phyloP scores from a whole-genome alignment of 148 eudicot genomes.

The Spergularia marina region DNA sequence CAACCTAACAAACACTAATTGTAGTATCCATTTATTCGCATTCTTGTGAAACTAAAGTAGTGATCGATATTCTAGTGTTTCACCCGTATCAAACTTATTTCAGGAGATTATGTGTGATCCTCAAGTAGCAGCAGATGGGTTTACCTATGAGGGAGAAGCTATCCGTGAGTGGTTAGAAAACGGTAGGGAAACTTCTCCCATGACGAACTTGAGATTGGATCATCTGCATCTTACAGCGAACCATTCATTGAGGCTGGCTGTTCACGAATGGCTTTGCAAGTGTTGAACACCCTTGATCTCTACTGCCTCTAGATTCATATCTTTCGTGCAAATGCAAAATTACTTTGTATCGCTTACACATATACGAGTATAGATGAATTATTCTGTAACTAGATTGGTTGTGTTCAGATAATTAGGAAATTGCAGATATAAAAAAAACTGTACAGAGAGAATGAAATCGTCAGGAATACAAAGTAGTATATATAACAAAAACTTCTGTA shows the following conservation, averaged over 20 bases:
- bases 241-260: conserved; percentile 56
- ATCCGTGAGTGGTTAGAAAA: conserved; percentile 62
- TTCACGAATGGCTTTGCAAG: conserved; percentile 84
- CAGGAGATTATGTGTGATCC: conserved; percentile 93
- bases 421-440: background rate
- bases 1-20: too few relatives aligned
- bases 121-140: conserved; percentile 86
- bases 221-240: conserved; percentile 74
- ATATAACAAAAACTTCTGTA: background rate
- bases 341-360: background rate
- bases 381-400: background rate
- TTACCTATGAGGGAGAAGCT: conserved; percentile 78
- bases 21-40: too few relatives aligned
- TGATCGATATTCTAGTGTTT: background rate
- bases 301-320: background rate
- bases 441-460: background rate
- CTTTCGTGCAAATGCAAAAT: conserved; percentile 19
- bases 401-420: background rate
- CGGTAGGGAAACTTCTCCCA: conserved; percentile 80
- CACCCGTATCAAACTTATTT: conserved; percentile 9
- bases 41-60: background rate
- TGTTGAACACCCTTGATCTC: conserved; percentile 22
- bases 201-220: conserved; percentile 73
- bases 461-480: background rate
- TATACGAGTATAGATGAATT: background rate